Evolutionary conservation across 148 eudicot species (phyloP), one percentile per base, ranked within the genome.

Genomic region (Oxyria digyna): DNA sequence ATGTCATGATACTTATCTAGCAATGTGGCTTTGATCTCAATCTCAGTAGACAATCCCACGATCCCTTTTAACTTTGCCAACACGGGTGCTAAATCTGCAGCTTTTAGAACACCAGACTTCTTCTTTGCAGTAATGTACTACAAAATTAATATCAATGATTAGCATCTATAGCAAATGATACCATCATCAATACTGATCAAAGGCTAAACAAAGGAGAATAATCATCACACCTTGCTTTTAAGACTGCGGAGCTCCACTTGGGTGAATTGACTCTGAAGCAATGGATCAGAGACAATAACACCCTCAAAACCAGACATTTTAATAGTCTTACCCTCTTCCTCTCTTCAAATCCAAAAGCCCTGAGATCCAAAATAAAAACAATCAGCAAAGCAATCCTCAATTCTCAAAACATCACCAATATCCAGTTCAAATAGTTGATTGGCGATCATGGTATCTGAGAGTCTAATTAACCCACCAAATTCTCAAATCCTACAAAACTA

Each of bases 221-320:
- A 18, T 37, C 15, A 35, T 13, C 21, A 4, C 8, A 91, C 97
- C 80, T 86, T 83, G 62, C 91, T 76, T 67, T 88, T 79, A 48
- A 91, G 89, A 81, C 79, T 81, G 9, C 91, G 85, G 49, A 91
- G 91, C 82, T 91, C 91, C 31, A 86, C 88, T 85, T 86, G 92
- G 20, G 97, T 91, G 75, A 91, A 91, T 74, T 91, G 97, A 74
- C 90, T 88, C 57, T 91, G 96, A 54, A 91, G 83, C 82, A 73
- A 72, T 69, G 81, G 85, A 91, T 91, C 97, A 76, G 97, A 91
- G 57, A 91, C 88, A 42, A 87, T 0, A 40, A 91, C 85, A 43
- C 96, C 97, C 71, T 50, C 89, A 67, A 59, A 83, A 59, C 84
- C 74, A 72, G 94, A 89, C 96, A 89, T 87, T 33, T 37, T 52